phyloP scores from a whole-genome alignment of 1,284 basidiomycete genomes.

The Marasmius oreades region DNA sequence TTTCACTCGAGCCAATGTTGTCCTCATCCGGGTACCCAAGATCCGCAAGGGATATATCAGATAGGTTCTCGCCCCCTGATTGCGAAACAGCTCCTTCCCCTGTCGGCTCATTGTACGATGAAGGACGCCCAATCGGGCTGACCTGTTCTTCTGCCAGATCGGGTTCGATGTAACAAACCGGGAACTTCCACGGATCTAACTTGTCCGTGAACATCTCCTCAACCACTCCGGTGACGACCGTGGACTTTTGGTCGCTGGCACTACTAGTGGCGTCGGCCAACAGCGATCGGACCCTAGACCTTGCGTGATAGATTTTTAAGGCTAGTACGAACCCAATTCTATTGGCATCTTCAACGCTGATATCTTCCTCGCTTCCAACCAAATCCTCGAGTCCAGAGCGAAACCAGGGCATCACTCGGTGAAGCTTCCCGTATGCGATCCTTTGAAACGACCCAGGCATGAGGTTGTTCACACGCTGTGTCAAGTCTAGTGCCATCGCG shows the following conservation, averaged over 20 bases:
- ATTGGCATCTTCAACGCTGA: background rate
- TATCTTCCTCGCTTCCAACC: background rate
- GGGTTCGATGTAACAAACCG: background rate
- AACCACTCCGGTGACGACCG: background rate
- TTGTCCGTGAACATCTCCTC: background rate
- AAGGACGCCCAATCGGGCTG: background rate
- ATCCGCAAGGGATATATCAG: too few relatives aligned
- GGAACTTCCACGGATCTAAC: background rate
- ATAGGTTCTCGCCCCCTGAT: too few relatives aligned
- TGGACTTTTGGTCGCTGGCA: too few relatives aligned
- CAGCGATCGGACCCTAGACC: too few relatives aligned
- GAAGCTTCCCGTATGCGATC: background rate
- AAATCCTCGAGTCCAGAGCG: constrained; percentile 1
- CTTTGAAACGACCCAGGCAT: background rate
- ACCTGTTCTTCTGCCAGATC: background rate
- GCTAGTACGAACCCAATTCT: background rate
- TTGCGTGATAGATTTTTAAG: background rate
- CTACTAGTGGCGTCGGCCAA: too few relatives aligned
- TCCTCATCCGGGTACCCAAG: too few relatives aligned
- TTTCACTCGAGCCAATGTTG: too few relatives aligned
- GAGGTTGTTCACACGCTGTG: too few relatives aligned
- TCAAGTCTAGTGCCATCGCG: background rate
- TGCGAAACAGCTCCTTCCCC: too few relatives aligned
- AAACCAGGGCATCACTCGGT: background rate
- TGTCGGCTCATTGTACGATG: background rate